These are phyloP conservation scores for Lasiodiplodia theobromae DNA, from an alignment of 2,329 filamentous ascomycete species.

Conservation along the genomic window DNA sequence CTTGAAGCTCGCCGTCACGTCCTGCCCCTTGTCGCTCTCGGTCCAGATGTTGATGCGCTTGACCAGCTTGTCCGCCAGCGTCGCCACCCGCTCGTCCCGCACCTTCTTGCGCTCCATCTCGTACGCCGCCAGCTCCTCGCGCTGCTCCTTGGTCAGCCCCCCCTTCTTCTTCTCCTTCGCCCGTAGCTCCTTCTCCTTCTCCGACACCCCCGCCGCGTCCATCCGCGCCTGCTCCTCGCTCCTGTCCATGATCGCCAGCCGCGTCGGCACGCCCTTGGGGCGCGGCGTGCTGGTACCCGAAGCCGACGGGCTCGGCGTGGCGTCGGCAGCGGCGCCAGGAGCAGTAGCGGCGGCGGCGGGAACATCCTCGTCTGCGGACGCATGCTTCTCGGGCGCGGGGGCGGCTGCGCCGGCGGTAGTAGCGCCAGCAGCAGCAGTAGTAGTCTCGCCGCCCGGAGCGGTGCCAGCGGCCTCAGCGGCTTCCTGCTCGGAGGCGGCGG, in stretches of 20 bases:
- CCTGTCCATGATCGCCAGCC: slow-evolving; percentile 87
- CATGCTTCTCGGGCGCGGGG: slow-evolving; percentile 40
- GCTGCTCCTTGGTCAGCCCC: slow-evolving; percentile 86
- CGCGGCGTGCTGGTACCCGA: slow-evolving; percentile 56
- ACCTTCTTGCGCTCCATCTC: slow-evolving; percentile 84
- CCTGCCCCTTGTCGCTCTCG: slow-evolving; percentile 87
- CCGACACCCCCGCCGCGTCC: slow-evolving; percentile 68
- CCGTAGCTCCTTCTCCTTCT: slow-evolving; percentile 77
- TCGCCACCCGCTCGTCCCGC: slow-evolving; percentile 88
- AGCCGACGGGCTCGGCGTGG: slow-evolving; percentile 35
- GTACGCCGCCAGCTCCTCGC: slow-evolving; percentile 86
- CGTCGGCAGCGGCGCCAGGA: slow-evolving; percentile 38
- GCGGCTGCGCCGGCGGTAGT: slow-evolving; percentile 43
- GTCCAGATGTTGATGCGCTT: slow-evolving; percentile 95
- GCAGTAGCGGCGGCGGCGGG: slow-evolving; percentile 36
- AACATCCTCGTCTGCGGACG: slow-evolving; percentile 38
- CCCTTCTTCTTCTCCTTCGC: slow-evolving; percentile 91
- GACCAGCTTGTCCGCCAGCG: slow-evolving; percentile 81
- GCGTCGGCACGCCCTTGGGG: slow-evolving; percentile 69
- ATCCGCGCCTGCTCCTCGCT: slow-evolving; percentile 78
- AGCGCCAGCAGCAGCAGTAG: slow-evolving; percentile 47
- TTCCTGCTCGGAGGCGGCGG: slow-evolving; percentile 59
- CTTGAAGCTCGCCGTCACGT: slow-evolving; percentile 88
- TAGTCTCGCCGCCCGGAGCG: slow-evolving; percentile 46
- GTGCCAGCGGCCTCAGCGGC: slow-evolving; percentile 36